Base-by-base conservation (phyloP, 164 flowering plant genomes). In the Brasenia schreberi region DNA sequence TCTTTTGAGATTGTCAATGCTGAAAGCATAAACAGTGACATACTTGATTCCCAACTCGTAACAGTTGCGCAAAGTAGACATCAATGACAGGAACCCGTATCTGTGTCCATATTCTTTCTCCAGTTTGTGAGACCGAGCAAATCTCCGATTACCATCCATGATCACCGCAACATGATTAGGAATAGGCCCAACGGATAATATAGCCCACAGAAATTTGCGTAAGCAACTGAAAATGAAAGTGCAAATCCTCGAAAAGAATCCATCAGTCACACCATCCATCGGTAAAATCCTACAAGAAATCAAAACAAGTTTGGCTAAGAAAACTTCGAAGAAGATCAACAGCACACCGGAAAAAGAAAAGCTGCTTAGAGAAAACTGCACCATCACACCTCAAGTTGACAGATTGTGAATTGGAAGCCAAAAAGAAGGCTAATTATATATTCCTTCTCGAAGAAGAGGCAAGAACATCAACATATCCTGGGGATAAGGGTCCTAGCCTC, bases 1-100 rank as follows among this genome's bases (percentile, higher is more conserved):
- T 65, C 96, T 66, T 63, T 77, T 83, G 77, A 87, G 88, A 69
- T 88, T 91, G 19, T 91, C 96, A n/a, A 88, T 85, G 81, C 96
- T 88, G 78, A 90, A 90, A 61, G 96, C 91, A 64, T 80, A 88
- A 2, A 87, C 64, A 0, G 96, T 84, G 0, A 85, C 79, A 69
- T 87, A 81, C 71, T 80, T 86, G 12, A 89, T 81, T 2, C 90
- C 88, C 67, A 87, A 43, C 65, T 87, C 88, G 63, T 81, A 85
- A 75, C 90, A 92, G 69, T 86, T 83, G 53, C 68, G 68, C 5
- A 92, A 79, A 65, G 85, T 68, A 62, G 77, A 69, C 77, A 81
- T 75, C 49, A 83, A 81, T 62, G 87, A 69, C 18, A 66, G 53
- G 65, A 74, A 83, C 6, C 94, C 91, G 65, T 61, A 74, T 63